Percentiles rank a stretch among this genome's conserved stretches.
These are phyloP conservation scores for Sordariomycetes sp. DNA, from an alignment of 2,329 filamentous ascomycete genomes.

Conservation along the genomic window DNA sequence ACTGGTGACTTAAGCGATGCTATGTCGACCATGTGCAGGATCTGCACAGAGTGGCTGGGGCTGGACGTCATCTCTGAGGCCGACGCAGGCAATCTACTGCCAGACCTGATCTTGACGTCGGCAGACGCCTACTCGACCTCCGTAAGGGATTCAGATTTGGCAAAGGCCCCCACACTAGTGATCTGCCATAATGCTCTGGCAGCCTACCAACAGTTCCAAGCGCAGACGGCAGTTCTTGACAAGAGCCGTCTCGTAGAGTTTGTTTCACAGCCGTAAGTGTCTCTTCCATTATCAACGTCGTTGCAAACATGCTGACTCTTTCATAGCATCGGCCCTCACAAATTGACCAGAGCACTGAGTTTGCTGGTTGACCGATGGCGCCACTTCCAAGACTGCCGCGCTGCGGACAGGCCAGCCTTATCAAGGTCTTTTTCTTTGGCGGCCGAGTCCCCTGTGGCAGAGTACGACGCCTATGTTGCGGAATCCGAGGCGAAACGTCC, in stretches of 20 bases:
- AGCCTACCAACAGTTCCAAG: constrained; percentile 15
- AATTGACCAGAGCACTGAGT: background rate
- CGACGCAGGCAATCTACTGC: too few relatives aligned
- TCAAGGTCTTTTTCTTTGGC: too few relatives aligned
- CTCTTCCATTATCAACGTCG: background rate
- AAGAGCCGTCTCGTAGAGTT: constrained; percentile 21
- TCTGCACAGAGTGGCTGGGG: constrained; percentile 23
- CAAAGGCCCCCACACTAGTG: constrained; percentile 15
- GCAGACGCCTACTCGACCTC: too few relatives aligned
- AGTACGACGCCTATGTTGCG: background rate
- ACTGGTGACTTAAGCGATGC: too few relatives aligned
- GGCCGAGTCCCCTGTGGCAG: too few relatives aligned
- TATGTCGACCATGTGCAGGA: constrained; percentile 1
- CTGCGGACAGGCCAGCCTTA: too few relatives aligned
- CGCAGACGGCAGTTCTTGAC: constrained; percentile 8
- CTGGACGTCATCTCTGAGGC: constrained; percentile 15
- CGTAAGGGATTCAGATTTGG: too few relatives aligned
- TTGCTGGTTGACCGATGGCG: background rate
- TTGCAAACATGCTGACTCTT: background rate
- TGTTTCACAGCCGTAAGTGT: constrained; percentile 26
- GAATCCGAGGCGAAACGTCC: background rate
- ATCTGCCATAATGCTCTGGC: constrained; percentile 20
- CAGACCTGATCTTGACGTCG: too few relatives aligned
- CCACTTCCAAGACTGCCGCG: too few relatives aligned
- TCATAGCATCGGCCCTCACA: background rate